Evolutionary conservation across 139 green algal genomes (phyloP).

Genomic region (Micromonas pusilla): DNA sequence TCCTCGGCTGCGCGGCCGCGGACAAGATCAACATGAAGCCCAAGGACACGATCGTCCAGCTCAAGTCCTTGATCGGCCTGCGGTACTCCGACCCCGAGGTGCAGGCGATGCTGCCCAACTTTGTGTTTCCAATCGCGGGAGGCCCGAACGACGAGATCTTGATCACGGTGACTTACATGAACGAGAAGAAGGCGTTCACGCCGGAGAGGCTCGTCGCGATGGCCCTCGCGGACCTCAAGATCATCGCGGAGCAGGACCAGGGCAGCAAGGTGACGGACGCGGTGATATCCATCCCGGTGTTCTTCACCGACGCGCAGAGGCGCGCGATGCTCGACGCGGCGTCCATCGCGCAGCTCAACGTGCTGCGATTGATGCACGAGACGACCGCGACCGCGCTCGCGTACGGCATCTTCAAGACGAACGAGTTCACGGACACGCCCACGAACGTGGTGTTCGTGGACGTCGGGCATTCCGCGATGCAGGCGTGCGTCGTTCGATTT

Average conservation of each 20-base stretch:
- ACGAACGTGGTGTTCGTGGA: slow-evolving; percentile 92
- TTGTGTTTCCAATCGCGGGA: slow-evolving; percentile 67
- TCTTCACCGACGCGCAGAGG: slow-evolving; percentile 59
- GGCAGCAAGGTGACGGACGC: slow-evolving; percentile 77
- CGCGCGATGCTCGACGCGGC: slow-evolving; percentile 46
- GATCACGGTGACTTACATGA: slow-evolving; percentile 72
- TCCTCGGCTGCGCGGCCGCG: slow-evolving; percentile 72
- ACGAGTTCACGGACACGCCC: slow-evolving; percentile 78
- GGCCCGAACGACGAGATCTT: slow-evolving; percentile 65
- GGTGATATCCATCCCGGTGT: slow-evolving; percentile 84
- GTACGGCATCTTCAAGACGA: slow-evolving; percentile 99
- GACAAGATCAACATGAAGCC: slow-evolving; percentile 74
- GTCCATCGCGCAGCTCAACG: slow-evolving; percentile 74
- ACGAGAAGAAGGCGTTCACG: slow-evolving; percentile 47
- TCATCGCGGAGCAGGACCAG: slow-evolving; percentile 77
- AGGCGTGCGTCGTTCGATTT: slow-evolving; percentile 87
- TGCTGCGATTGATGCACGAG: slow-evolving; percentile 91
- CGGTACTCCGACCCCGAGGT: slow-evolving; percentile 75
- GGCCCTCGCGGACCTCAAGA: slow-evolving; percentile 82
- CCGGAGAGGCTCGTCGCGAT: slow-evolving; percentile 76
- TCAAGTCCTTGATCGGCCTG: slow-evolving; percentile 92
- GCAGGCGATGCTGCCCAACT: slow-evolving; percentile 60
- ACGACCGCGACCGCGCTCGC: slow-evolving; percentile 88
- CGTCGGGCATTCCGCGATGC: slow-evolving; percentile 75
- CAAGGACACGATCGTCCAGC: slow-evolving; percentile 80